Conservation (phyloP, 306 rosid species). For the Inga oerstediana region DNA sequence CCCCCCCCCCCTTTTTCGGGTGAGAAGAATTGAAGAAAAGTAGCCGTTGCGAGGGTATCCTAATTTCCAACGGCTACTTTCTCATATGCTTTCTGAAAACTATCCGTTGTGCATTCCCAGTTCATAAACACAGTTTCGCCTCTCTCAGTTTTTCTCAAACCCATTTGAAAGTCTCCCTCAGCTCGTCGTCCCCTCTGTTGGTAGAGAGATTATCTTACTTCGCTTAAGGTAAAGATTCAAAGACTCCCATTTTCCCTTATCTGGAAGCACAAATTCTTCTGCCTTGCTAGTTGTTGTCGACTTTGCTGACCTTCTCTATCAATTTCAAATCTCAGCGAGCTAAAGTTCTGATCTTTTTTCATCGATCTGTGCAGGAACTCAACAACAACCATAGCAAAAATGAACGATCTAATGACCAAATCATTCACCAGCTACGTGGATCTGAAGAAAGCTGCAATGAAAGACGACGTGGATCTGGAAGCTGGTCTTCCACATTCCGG, state of each 20-base stretch:
- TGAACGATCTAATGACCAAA: slow-evolving; percentile 92
- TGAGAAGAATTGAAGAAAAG: background rate
- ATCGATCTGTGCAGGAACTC: slow-evolving; percentile 1
- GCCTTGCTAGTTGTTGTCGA: background rate
- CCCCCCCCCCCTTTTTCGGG: too few relatives aligned
- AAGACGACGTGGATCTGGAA: slow-evolving; percentile 81
- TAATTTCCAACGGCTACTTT: slow-evolving; percentile 6
- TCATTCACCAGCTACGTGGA: slow-evolving; percentile 89
- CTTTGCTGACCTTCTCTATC: background rate
- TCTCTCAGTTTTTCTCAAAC: background rate
- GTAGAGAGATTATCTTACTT: background rate
- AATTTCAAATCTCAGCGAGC: background rate
- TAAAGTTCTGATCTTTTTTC: background rate
- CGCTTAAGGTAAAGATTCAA: background rate
- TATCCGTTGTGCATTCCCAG: background rate
- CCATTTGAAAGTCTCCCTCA: background rate
- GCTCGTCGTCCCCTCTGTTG: background rate
- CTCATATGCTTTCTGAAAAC: slow-evolving; percentile 6
- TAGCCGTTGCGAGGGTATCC: background rate
- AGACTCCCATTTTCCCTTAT: background rate
- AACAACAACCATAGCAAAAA: slow-evolving; percentile 28
- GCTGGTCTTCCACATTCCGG: slow-evolving; percentile 38
- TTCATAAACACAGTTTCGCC: background rate
- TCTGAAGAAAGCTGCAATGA: slow-evolving; percentile 83
- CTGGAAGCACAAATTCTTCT: background rate